phyloP scores from a whole-genome alignment of 257 asterid species.

The Asclepias syriaca region DNA sequence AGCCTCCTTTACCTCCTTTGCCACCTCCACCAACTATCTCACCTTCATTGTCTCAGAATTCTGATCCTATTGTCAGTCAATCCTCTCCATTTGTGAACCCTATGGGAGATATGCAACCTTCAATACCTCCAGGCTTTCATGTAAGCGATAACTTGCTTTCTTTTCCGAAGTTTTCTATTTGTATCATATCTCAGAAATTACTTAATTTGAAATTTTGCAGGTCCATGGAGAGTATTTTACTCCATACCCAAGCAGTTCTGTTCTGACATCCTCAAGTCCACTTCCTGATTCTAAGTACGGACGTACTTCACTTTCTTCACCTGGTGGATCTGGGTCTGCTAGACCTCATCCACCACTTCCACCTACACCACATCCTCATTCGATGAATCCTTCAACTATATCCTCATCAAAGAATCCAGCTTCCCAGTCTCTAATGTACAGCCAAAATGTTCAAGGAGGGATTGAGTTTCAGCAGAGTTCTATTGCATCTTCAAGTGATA shows the following conservation, averaged over 20 bases:
- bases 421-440: constrained; percentile 51
- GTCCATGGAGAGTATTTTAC: constrained; percentile 59
- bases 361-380: constrained; percentile 79
- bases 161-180: neutral
- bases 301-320: constrained; percentile 54
- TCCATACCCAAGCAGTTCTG: constrained; percentile 27
- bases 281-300: constrained; percentile 45
- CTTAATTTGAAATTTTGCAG: constrained; percentile 35
- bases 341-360: constrained; percentile 84
- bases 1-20: constrained; percentile 68
- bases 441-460: constrained; percentile 39
- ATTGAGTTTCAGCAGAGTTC: constrained; percentile 49
- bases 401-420: constrained; percentile 39
- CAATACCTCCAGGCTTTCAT: constrained; percentile 49
- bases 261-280: constrained; percentile 32
- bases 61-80: constrained; percentile 37
- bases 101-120: constrained; percentile 43
- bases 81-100: constrained; percentile 43
- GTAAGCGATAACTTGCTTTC: constrained; percentile 23
- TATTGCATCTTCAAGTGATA: constrained; percentile 31
- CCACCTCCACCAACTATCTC: constrained; percentile 58
- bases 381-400: constrained; percentile 34
- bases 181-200: neutral
- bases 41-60: constrained; percentile 42
- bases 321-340: constrained; percentile 48